phyloP scores from a whole-genome alignment of 768 basidiomycete genomes.

The Russula vinacea region DNA sequence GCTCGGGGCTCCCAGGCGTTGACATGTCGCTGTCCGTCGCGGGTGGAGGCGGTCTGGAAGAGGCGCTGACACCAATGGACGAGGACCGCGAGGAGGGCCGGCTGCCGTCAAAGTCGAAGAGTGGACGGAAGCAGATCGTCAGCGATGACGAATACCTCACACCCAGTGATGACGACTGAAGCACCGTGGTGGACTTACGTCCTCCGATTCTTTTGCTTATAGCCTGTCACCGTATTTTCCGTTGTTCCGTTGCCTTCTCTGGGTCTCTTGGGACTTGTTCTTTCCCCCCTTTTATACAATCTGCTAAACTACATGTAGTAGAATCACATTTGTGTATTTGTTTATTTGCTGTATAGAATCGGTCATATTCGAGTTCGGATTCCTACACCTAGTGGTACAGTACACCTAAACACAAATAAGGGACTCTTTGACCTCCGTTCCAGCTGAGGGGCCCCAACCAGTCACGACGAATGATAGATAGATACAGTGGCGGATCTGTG shows the following conservation, averaged over 20 bases:
- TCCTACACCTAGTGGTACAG: constrained; percentile 18
- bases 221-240: neutral
- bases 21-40: constrained; percentile 44
- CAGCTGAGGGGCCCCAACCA: neutral
- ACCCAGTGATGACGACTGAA: constrained; percentile 57
- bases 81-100: constrained; percentile 57
- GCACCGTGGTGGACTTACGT: neutral
- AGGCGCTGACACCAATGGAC: constrained; percentile 76
- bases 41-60: constrained; percentile 55
- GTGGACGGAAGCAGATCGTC: constrained; percentile 67
- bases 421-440: neutral
- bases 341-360: constrained; percentile 29
- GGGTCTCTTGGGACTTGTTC: constrained; percentile 1
- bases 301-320: constrained; percentile 26
- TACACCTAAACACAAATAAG: neutral
- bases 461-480: constrained; percentile 5
- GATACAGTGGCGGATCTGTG: constrained; percentile 3
- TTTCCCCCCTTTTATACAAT: neutral
- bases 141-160: constrained; percentile 67
- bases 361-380: constrained; percentile 19
- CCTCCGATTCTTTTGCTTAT: constrained; percentile 2
- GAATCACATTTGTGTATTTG: constrained; percentile 26
- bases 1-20: constrained; percentile 74
- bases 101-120: constrained; percentile 55
- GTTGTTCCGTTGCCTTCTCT: neutral